These are phyloP conservation scores for Kuraishia hungarica DNA, from an alignment of 805 yeast genomes.

Conservation along the genomic window DNA sequence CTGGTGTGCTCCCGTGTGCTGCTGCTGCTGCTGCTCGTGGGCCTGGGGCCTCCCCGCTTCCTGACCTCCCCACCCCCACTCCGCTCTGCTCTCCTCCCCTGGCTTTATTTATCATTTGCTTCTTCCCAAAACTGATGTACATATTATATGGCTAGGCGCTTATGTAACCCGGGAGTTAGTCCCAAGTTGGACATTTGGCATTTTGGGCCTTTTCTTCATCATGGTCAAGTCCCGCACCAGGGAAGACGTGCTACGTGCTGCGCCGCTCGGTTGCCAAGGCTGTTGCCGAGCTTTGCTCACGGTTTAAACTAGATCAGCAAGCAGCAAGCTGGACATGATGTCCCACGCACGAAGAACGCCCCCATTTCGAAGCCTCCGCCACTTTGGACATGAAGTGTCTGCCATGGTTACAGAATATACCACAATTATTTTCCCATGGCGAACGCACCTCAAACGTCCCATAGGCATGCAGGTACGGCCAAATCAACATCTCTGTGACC, in stretches of 20 bases:
- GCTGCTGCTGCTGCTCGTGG: background rate
- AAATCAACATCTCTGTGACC: background rate
- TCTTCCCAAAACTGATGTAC: background rate
- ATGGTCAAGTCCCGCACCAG: too few relatives aligned
- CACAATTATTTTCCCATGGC: background rate
- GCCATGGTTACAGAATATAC: too few relatives aligned
- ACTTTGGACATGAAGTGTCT: too few relatives aligned
- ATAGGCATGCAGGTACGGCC: background rate
- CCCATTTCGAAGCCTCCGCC: background rate
- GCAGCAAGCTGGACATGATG: background rate
- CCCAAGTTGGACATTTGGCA: background rate
- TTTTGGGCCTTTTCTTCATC: too few relatives aligned
- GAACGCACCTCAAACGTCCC: background rate
- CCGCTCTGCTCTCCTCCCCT: background rate
- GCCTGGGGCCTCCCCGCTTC: background rate
- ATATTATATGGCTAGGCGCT: background rate
- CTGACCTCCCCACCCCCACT: background rate
- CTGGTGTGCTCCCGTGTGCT: background rate
- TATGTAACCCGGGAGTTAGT: background rate
- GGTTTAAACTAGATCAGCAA: background rate
- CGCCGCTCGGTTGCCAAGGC: background rate
- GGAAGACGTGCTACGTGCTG: background rate
- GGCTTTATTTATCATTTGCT: background rate
- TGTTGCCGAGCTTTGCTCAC: background rate
- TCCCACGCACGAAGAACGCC: background rate